Base-by-base conservation (phyloP, 257 asterid genomes). In the Anisodus acutangulus region DNA sequence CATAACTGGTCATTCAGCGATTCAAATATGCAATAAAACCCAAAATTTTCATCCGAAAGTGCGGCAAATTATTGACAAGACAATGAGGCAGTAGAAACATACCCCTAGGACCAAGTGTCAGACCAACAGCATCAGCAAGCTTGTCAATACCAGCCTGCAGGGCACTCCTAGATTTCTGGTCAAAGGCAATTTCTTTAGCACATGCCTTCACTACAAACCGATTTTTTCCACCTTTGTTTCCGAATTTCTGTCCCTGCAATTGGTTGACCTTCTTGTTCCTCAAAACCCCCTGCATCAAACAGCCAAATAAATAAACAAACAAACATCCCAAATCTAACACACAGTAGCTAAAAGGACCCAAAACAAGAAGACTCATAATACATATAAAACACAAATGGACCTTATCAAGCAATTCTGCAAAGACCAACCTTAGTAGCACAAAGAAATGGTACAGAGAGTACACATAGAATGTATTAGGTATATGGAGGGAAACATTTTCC, bases 61-160 rank as follows among this genome's bases (percentile, higher is more conserved):
- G 8, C 81, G 1, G 22, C 26, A 26, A 26, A 22, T 12, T 26
- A 26, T 53, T 13, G 31, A 39, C 53, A 78, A 11, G 81, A 53
- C 63, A 35, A 10, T 16, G 13, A 35, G 72, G 69, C 51, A 84
- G 11, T 2, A 66, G 79, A 47, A 68, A 83, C 83, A 83, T 88
- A 97, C 99, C 98, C 84, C 99, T 93, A 59, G 99, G 99, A 41
- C 98, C 99, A 82, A 97, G 97, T 41, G 99, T 95, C 39, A 97
- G 95, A 6, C 97, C 99, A 47, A 97, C 99, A 22, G 93, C 97
- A 88, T 97, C 97, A 17, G 98, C 97, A 8, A 96, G 95, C 90
- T 97, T 97, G 83, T 97, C 98, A 4, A 97, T 97, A 9, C 99
- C 99, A 41, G 94, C 88, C 86, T 97, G 99, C 91, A 94, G 94